These are phyloP conservation scores for Mallotus repandus DNA, from an alignment of 441 rosid species.

Conservation along the genomic window DNA sequence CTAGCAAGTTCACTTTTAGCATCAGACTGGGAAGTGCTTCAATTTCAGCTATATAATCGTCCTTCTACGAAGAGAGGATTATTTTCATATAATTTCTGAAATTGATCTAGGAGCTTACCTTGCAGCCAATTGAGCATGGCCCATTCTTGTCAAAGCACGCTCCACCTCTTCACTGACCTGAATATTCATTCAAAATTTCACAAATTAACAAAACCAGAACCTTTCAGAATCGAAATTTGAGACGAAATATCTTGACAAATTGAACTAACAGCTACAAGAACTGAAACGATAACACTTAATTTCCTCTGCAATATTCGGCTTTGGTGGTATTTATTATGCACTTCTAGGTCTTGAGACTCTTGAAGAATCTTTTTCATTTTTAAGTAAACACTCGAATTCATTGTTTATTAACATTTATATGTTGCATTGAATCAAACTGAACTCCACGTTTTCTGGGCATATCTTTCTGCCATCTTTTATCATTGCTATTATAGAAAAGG, in stretches of 20 bases:
- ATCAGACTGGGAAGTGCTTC: background rate
- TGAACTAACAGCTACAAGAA: background rate
- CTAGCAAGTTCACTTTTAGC: background rate
- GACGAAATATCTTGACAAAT: background rate
- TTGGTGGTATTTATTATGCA: no score
- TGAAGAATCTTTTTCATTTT: no score
- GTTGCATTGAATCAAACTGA: conserved; percentile 5
- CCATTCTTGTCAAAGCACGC: conserved; percentile 83
- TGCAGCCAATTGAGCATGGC: conserved; percentile 54
- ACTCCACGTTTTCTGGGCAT: background rate
- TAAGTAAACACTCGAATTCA: background rate
- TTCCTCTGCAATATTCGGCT: no score
- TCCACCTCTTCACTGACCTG: conserved; percentile 99
- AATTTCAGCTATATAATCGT: background rate
- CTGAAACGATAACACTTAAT: background rate
- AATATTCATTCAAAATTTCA: conserved; percentile 22
- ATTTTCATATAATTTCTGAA: conserved; percentile 12
- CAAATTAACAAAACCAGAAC: conserved; percentile 18
- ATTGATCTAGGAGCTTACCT: conserved; percentile 43
- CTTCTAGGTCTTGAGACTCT: no score
- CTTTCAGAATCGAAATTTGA: background rate
- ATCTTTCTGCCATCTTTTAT: background rate
- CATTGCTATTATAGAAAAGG: background rate
- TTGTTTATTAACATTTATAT: background rate
- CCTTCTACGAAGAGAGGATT: background rate